phyloP scores from a whole-genome alignment of 352 stramenopile genomes.

The Pythium myriotylum region DNA sequence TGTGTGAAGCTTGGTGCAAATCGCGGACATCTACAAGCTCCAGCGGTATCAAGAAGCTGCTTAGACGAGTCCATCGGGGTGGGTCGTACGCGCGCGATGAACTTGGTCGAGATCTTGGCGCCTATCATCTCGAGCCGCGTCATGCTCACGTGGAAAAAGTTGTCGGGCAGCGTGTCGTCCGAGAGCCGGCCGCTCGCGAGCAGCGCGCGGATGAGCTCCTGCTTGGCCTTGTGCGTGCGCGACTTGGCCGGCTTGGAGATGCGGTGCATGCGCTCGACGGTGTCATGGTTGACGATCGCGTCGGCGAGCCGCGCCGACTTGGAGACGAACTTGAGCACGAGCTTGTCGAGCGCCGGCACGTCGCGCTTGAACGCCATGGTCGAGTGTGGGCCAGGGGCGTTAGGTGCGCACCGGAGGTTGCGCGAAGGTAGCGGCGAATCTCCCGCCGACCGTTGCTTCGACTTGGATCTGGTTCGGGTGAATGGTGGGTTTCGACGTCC shows the following conservation, averaged over 20 bases:
- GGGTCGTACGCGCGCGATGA: constrained; percentile 60
- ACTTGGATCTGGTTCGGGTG: constrained; percentile 1
- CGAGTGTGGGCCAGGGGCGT: too few relatives aligned
- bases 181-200: constrained; percentile 68
- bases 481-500: too few relatives aligned
- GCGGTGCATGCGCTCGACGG: constrained; percentile 65
- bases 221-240: constrained; percentile 84
- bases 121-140: constrained; percentile 85
- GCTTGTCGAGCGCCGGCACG: constrained; percentile 75
- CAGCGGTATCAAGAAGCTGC: too few relatives aligned
- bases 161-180: constrained; percentile 82
- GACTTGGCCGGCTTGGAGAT: constrained; percentile 77
- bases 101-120: constrained; percentile 81
- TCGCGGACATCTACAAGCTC: constrained; percentile 57
- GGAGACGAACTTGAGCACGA: constrained; percentile 90
- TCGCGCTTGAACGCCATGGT: constrained; percentile 88
- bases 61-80: too few relatives aligned
- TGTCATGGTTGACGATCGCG: constrained; percentile 73
- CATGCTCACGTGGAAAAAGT: constrained; percentile 88
- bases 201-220: constrained; percentile 84
- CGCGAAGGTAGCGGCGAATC: constrained; percentile 13
- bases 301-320: constrained; percentile 71
- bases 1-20: constrained; percentile 82
- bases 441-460: not conserved
- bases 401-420: constrained; percentile 15